phyloP scores from a whole-genome alignment of 768 basidiomycete species.

The Filobasidium wieringae region DNA sequence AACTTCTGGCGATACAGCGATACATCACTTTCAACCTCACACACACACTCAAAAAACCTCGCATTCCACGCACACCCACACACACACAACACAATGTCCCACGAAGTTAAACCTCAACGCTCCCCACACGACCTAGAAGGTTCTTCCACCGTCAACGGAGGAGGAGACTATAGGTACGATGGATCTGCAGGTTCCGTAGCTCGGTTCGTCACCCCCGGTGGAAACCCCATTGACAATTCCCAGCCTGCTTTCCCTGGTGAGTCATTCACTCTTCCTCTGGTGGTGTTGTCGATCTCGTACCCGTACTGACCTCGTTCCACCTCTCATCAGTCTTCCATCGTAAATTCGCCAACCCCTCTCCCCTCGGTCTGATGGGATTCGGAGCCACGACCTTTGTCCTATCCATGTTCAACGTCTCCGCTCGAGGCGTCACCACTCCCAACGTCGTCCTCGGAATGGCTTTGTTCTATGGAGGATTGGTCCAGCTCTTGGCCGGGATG shows the following conservation, averaged over 20 bases:
- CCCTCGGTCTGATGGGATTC: constrained; percentile 30
- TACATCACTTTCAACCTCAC: no score
- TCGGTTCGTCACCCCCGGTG: constrained; percentile 33
- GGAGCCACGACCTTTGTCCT: constrained; percentile 38
- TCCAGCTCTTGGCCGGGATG: constrained; percentile 78
- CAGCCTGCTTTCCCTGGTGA: constrained; percentile 28
- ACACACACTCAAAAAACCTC: no score
- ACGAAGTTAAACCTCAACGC: background rate
- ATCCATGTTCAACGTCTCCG: constrained; percentile 32
- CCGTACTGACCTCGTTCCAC: constrained; percentile 15
- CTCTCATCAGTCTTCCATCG: constrained; percentile 32
- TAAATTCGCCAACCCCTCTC: constrained; percentile 36
- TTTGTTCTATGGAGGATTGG: constrained; percentile 68
- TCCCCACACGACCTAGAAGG: background rate
- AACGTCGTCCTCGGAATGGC: constrained; percentile 57
- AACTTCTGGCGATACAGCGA: no score
- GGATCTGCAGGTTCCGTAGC: constrained; percentile 1
- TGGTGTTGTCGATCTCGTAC: background rate
- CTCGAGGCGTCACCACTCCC: constrained; percentile 13
- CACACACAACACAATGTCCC: no score
- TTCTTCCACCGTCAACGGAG: background rate
- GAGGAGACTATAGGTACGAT: background rate
- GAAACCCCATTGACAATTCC: constrained; percentile 31
- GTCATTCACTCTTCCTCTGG: background rate
- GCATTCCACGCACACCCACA: no score